phyloP scores from a whole-genome alignment of 148 eudicot species.

The Limonium bicolor region DNA sequence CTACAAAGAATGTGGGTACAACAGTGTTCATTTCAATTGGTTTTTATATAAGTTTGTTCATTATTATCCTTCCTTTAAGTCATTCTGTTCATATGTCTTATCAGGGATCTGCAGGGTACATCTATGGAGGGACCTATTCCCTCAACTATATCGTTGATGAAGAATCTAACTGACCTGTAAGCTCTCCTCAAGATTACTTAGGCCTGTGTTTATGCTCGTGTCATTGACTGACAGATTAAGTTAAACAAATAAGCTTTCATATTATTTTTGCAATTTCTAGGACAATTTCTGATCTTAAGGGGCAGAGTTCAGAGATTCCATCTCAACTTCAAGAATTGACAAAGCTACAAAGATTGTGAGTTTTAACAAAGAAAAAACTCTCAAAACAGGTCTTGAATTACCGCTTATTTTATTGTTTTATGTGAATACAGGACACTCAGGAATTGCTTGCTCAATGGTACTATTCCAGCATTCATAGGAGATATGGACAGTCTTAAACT shows the following conservation, averaged over 20 bases:
- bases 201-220: too few relatives aligned
- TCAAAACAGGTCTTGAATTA: background rate
- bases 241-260: too few relatives aligned
- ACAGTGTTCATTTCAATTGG: background rate
- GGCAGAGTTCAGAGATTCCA: slow-evolving; percentile 30
- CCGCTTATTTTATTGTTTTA: slow-evolving; percentile 1
- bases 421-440: slow-evolving; percentile 41
- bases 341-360: slow-evolving; percentile 42
- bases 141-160: slow-evolving; percentile 27
- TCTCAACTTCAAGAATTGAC: background rate
- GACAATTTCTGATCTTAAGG: slow-evolving; percentile 62
- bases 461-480: slow-evolving; percentile 39
- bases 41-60: background rate
- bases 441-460: slow-evolving; percentile 53
- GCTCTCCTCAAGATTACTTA: too few relatives aligned
- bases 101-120: slow-evolving; percentile 75
- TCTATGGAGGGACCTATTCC: slow-evolving; percentile 79
- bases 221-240: too few relatives aligned
- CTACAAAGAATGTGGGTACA: slow-evolving; percentile 42
- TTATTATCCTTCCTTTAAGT: too few relatives aligned
- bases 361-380: background rate
- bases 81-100: background rate
- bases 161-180: slow-evolving; percentile 36
- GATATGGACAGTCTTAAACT: slow-evolving; percentile 11
- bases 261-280: too few relatives aligned